Evolutionary conservation across 345 rosid species (phyloP).

Genomic region (Boechera retrofracta): DNA sequence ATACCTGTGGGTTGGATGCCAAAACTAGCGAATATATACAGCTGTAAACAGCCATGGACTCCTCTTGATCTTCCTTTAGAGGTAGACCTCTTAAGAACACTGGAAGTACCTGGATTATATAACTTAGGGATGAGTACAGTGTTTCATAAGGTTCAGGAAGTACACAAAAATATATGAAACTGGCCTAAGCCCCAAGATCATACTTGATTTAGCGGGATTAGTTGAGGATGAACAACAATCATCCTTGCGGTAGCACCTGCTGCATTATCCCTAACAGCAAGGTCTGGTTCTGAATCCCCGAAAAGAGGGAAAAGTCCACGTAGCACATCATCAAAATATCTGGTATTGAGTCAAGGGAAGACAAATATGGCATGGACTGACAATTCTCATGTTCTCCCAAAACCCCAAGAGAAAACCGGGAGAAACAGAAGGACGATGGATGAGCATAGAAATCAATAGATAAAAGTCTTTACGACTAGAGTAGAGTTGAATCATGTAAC

Average conservation of each 20-base stretch:
- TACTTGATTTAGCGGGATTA: constrained; percentile 92
- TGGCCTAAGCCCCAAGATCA: constrained; percentile 26
- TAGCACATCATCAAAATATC: constrained; percentile 81
- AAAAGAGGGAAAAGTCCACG: constrained; percentile 79
- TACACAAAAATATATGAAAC: not conserved
- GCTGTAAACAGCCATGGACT: constrained; percentile 84
- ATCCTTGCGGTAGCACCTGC: constrained; percentile 99
- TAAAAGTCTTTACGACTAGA: constrained; percentile 10
- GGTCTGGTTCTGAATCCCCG: constrained; percentile 94
- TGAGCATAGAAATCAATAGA: constrained; percentile 5
- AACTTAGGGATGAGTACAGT: constrained; percentile 26
- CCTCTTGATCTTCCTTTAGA: constrained; percentile 91
- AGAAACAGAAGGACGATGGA: not conserved
- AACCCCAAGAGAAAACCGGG: not conserved
- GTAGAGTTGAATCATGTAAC: constrained; percentile 3
- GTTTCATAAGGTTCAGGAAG: constrained; percentile 1
- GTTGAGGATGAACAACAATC: constrained; percentile 88
- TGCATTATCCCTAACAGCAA: constrained; percentile 96
- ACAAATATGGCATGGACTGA: constrained; percentile 17
- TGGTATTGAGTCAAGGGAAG: constrained; percentile 56
- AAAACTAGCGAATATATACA: constrained; percentile 83
- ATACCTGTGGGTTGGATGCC: constrained; percentile 86
- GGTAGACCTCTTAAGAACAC: constrained; percentile 91
- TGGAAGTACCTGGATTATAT: constrained; percentile 77
- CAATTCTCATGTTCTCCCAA: not conserved